Base-by-base conservation (phyloP, 495 filamentous ascomycete genomes). In the Daldinia decipiens region DNA sequence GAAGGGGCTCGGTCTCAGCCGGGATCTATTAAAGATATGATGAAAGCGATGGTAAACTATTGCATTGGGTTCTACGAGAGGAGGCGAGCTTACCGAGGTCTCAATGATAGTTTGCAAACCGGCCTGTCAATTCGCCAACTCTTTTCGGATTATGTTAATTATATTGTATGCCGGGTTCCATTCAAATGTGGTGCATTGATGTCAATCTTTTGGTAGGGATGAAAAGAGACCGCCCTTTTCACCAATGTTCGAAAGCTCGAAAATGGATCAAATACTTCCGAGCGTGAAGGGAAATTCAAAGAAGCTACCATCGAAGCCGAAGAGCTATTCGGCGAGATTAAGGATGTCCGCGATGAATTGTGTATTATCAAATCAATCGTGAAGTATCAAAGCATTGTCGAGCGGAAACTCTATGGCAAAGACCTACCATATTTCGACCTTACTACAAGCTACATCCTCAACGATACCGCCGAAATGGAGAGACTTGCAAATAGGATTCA, bases 131-230 rank as follows among this genome's bases (percentile, higher is more conserved):
- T 56, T 43, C 68, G 67, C 36, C 67, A 68, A 50, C 52, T 64
- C 26, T 60, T 64, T 31, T 70, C 66, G 31, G 54, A 65, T 29
- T 45, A 69, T 40, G 67, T 70, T 21, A 74, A 74, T 40, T 43
- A 31, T 24, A 65, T 70, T 27, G 59, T 56, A 36, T 29, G 61
- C 47, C 34, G 51, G 5, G 51, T 59, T 19, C 26, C 51, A 31
- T 59, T 59, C 45, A 21, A 17, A n/a, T 55, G 60, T 36, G 50
- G 2, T 52, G 9, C 19, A 32, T 50, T 11, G 0, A 40, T 59
- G 26, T 43, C 43, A 32, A 59, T 50, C 15, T 5, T 39, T 40
- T 19, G 8, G 13, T 65, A 65, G 62, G 62, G 40, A 51, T 39
- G 62, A 40, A 24, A 52, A 11, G 62, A 65, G 43, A 65, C 62